Base-by-base conservation (phyloP, 768 basidiomycete species). In the Amanita jacksonii region DNA sequence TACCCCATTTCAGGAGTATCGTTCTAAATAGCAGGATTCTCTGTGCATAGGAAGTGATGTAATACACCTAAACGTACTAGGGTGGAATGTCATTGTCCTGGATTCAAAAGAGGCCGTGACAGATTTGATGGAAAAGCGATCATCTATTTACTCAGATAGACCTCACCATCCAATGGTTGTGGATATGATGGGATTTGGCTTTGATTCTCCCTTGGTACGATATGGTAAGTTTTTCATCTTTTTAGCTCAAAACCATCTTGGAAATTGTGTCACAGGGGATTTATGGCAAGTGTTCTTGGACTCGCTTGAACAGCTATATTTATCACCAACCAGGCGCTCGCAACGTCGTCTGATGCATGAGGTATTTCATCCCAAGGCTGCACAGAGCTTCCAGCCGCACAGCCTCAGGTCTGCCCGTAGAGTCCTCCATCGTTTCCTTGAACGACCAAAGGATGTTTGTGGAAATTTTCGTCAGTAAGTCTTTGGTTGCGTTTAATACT, bases 381-480 rank as follows among this genome's bases (percentile, higher is more conserved):
- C 25, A 28, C 16, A 31, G 18, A 5, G 53, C 35, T 63, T 62
- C 43, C 50, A 52, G 6, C 60, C 58, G 1, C 52, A 59, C 45
- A 57, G 61, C 23, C 43, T 61, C 18, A 60, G 54, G 38, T 60
- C 59, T 6, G 51, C 49, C 6, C 60, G 61, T 39, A 51, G 47
- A 8, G 50, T 67, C 22, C 57, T 70, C 31, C 52, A 52, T 9
- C 56, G 53, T 13, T 54, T 71, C 15, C 38, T 65, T 12, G 56
- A 60, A 5, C 50, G 53, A 10, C 63, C 66, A 19, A 57, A 62
- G 1, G 54, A 57, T 42, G 54, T 64, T 15, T 43, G 57, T 6
- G 57, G 57, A 8, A 64, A 65, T 27, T 48, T 69, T 23, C 56
- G 57, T 31, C 60, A 64, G 70, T 66, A 50, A 8, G 59, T 60